phyloP scores from a whole-genome alignment of 2,329 filamentous ascomycete species.

The Tolypocladium amazonense region DNA sequence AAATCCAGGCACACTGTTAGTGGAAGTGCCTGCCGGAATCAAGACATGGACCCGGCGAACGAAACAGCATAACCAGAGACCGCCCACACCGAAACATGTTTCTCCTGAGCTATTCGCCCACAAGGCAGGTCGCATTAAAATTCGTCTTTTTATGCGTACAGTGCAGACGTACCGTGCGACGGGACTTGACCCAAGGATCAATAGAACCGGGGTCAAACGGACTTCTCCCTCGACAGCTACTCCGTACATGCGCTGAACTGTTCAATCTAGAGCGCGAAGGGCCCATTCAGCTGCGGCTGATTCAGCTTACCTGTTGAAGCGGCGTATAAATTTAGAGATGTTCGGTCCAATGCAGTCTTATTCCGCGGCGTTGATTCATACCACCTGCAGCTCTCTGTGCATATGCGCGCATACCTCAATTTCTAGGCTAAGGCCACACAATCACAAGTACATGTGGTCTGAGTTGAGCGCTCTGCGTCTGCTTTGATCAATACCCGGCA shows the following conservation, averaged over 20 bases:
- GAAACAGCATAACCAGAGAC: not conserved
- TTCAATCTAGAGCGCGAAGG: not conserved
- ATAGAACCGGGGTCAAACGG: not conserved
- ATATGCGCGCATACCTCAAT: not conserved
- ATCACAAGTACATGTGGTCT: no score
- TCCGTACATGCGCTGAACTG: not conserved
- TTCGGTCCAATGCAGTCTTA: not conserved
- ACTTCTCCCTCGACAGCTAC: not conserved
- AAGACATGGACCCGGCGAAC: not conserved
- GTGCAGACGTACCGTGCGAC: not conserved
- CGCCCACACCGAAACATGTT: not conserved
- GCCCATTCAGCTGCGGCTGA: constrained; percentile 2
- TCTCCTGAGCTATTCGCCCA: not conserved
- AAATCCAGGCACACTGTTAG: not conserved
- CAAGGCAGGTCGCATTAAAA: not conserved
- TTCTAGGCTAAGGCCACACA: not conserved
- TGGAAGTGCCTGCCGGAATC: not conserved
- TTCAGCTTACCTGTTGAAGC: constrained; percentile 1
- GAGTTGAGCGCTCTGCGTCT: not conserved
- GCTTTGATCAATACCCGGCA: not conserved
- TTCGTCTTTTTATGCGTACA: not conserved
- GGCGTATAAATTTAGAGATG: not conserved
- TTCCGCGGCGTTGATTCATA: not conserved
- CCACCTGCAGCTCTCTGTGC: not conserved
- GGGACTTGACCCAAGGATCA: not conserved